A percentile compares a stretch with the other conserved stretches of the same genome.
Evolutionary conservation across 352 stramenopile species (phyloP).

Genomic region (Phytophthora citricola): DNA sequence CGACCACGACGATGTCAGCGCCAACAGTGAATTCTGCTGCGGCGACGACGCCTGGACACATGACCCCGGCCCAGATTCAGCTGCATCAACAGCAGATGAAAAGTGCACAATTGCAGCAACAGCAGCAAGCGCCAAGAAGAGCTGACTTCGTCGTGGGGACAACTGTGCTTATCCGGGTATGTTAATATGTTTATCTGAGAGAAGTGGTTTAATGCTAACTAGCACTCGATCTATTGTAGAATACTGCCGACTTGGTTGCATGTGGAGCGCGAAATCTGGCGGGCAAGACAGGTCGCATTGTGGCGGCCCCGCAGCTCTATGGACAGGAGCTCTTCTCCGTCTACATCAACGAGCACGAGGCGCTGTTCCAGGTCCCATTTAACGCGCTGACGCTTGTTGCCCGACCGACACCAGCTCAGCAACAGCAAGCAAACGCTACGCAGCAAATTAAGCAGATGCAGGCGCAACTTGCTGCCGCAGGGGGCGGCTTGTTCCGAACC

Average conservation of each 20-base stretch:
- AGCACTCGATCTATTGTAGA: conserved; percentile 34
- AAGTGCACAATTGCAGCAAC: conserved; percentile 26
- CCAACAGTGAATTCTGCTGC: conserved; percentile 26
- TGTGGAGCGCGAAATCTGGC: conserved; percentile 79
- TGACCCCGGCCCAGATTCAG: conserved; percentile 39
- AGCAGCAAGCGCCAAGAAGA: conserved; percentile 45
- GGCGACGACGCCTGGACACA: conserved; percentile 22
- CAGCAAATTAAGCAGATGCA: conserved; percentile 46
- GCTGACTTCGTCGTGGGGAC: conserved; percentile 73
- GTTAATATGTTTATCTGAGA: conserved; percentile 2
- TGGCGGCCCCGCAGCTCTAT: conserved; percentile 77
- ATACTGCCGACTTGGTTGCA: conserved; percentile 73
- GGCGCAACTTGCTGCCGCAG: conserved; percentile 36
- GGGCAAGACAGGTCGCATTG: conserved; percentile 77
- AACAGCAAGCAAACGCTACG: conserved; percentile 47
- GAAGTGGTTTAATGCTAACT: background rate
- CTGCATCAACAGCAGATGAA: conserved; percentile 50
- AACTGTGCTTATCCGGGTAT: conserved; percentile 73
- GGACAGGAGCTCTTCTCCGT: conserved; percentile 84
- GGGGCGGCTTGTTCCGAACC: conserved; percentile 34
- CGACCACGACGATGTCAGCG: conserved; percentile 33
- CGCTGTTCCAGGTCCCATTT: conserved; percentile 83
- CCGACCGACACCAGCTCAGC: conserved; percentile 44
- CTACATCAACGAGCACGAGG: conserved; percentile 86
- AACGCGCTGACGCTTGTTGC: conserved; percentile 73